Evolutionary conservation across 768 basidiomycete genomes (phyloP).

Genomic region (Pisolithus tinctorius): DNA sequence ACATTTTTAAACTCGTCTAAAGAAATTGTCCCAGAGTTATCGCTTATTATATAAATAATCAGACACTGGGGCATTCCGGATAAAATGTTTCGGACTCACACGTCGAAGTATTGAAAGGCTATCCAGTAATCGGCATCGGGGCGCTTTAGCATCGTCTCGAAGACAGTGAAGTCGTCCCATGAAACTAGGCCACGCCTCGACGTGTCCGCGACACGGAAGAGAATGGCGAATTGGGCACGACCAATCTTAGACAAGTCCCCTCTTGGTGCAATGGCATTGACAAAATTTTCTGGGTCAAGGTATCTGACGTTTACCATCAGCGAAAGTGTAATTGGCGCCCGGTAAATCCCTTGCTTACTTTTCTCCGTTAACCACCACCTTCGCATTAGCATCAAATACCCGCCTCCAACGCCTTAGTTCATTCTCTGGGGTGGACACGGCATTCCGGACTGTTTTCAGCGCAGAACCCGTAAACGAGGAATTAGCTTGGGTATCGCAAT

Average conservation of each 20-base stretch:
- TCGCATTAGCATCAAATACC: slow-evolving; percentile 81
- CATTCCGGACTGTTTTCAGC: slow-evolving; percentile 59
- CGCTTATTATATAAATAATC: slow-evolving; percentile 37
- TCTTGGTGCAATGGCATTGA: slow-evolving; percentile 89
- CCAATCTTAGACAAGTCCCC: slow-evolving; percentile 82
- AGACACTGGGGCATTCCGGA: neutral
- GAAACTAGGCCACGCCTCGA: slow-evolving; percentile 70
- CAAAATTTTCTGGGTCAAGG: slow-evolving; percentile 82
- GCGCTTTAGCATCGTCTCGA: slow-evolving; percentile 87
- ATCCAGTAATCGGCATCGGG: slow-evolving; percentile 98
- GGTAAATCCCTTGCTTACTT: slow-evolving; percentile 50
- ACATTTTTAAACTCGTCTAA: slow-evolving; percentile 95
- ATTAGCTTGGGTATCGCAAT: slow-evolving; percentile 42
- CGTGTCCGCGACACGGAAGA: slow-evolving; percentile 85
- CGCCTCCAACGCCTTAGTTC: slow-evolving; percentile 88
- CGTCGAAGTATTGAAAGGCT: slow-evolving; percentile 94
- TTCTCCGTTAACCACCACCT: slow-evolving; percentile 62
- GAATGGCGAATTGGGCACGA: slow-evolving; percentile 80
- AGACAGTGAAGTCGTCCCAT: slow-evolving; percentile 95
- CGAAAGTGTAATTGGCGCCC: slow-evolving; percentile 11
- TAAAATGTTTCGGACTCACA: slow-evolving; percentile 46
- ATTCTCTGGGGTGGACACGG: slow-evolving; percentile 65
- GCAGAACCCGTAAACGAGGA: slow-evolving; percentile 44
- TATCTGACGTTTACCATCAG: slow-evolving; percentile 45
- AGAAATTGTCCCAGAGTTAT: slow-evolving; percentile 83